A percentile compares a stretch with the other conserved stretches of the same genome.
These are phyloP conservation scores for Globisporangium rhizosaccharum DNA, from an alignment of 352 stramenopile genomes.

Conservation along the genomic window DNA sequence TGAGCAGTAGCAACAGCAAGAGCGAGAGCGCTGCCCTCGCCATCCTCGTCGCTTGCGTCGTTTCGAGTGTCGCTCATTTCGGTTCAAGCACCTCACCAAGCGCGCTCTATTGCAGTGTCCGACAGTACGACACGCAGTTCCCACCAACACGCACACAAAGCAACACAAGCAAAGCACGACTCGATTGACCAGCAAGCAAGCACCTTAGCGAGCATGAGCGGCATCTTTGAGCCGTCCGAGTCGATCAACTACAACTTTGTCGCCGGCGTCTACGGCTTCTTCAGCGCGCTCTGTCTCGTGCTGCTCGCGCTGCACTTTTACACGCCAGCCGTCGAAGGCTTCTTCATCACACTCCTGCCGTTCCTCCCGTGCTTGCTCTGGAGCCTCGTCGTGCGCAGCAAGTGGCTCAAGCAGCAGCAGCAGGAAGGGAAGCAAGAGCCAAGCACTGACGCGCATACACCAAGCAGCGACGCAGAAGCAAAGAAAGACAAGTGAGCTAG, in stretches of 20 bases:
- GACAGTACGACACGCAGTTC: background rate
- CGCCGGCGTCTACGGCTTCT: conserved; percentile 65
- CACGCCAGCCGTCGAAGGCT: conserved; percentile 63
- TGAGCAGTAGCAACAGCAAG: background rate
- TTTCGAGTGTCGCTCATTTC: background rate
- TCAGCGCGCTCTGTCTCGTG: conserved; percentile 47
- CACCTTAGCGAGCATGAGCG: conserved; percentile 9
- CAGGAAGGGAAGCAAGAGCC: conserved; percentile 17
- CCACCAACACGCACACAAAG: background rate
- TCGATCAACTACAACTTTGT: conserved; percentile 92
- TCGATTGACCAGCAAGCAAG: background rate
- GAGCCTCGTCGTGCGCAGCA: conserved; percentile 72
- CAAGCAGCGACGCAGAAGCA: conserved; percentile 20
- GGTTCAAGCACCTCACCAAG: background rate
- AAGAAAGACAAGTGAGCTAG: conserved; percentile 19
- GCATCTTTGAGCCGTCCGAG: conserved; percentile 57
- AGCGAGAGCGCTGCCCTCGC: background rate
- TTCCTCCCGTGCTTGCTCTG: conserved; percentile 82
- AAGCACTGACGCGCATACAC: conserved; percentile 1
- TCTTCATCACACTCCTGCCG: conserved; percentile 81
- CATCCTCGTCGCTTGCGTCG: background rate
- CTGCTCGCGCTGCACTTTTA: conserved; percentile 60
- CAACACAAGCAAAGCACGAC: background rate
- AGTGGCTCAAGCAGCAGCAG: conserved; percentile 51
- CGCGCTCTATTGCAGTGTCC: background rate